These are phyloP conservation scores for Leccinum huronense DNA, from an alignment of 1,284 basidiomycete genomes.

Conservation along the genomic window DNA sequence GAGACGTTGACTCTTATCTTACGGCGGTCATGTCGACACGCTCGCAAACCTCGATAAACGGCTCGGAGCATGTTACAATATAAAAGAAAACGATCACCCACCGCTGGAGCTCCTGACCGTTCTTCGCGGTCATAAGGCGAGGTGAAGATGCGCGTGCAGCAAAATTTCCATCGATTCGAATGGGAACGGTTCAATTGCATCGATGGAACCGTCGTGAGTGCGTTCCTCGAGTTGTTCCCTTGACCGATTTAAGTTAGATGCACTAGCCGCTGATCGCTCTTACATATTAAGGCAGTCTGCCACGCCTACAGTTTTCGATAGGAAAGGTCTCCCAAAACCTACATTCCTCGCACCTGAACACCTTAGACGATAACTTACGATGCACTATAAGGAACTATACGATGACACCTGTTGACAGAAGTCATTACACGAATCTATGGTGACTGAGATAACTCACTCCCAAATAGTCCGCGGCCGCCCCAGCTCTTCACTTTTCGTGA, in stretches of 20 bases:
- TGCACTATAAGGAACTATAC: slow-evolving; percentile 58
- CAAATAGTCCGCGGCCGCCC: slow-evolving; percentile 80
- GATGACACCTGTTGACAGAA: slow-evolving; percentile 50
- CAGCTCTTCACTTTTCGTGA: slow-evolving; percentile 38
- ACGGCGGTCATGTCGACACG: too few species aligned
- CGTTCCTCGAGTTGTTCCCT: too few species aligned
- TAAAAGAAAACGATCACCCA: too few species aligned
- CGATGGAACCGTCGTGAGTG: too few species aligned
- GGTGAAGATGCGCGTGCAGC: too few species aligned
- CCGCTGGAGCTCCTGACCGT: too few species aligned
- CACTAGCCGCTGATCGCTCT: slow-evolving; percentile 7
- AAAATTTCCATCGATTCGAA: too few species aligned
- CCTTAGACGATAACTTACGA: slow-evolving; percentile 14
- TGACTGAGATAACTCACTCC: slow-evolving; percentile 47
- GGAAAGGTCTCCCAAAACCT: slow-evolving; percentile 1
- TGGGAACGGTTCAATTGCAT: too few species aligned
- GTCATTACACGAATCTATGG: slow-evolving; percentile 4
- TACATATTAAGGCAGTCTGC: slow-evolving; percentile 2
- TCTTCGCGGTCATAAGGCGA: too few species aligned
- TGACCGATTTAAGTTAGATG: slow-evolving; percentile 3
- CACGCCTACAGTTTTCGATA: neutral
- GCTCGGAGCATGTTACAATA: too few species aligned
- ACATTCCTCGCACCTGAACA: neutral
- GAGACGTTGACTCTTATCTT: too few species aligned
- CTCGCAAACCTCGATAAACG: too few species aligned